Evolutionary conservation across 306 rosid species (phyloP), one percentile per base, ranked within the genome.

Genomic region (Mimosa bimucronata): DNA sequence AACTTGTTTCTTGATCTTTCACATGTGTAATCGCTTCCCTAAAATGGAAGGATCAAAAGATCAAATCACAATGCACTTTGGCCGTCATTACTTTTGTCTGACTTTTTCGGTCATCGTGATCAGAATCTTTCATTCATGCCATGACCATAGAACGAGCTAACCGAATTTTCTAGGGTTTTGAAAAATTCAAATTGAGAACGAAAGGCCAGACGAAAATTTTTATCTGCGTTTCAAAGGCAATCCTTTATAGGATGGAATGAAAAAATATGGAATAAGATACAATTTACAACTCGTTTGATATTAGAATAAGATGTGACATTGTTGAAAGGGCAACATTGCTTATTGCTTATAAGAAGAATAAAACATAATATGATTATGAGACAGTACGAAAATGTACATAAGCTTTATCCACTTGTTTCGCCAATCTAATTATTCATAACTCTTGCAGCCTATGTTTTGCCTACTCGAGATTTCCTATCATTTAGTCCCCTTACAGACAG

Each of bases 401-500:
- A 55, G 52, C 61, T 78, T 78, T 40, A 40, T 55, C 70, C 58
- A 40, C 69, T 38, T 37, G 55, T 79, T 79, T 42, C 71, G 18
- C 11, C 48, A 42, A 78, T 41, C 26, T 14, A 45, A 23, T 71
- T 58, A 71, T 62, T 73, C 74, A 26, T 48, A 48, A 7, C 60
- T 61, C 71, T 28, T 38, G 34, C 45, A 29, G 61, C 64, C 70
- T 76, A 14, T 42, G 70, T 69, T n/a, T 26, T 23, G 71, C 29
- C 50, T 81, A 58, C 61, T 62, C 40, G 76, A 48, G 62, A 68
- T 48, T 68, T 79, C 82, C 88, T 80, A 80, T 45, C 25, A 14
- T 30, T 25, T 60, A 60, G 70, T 69, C 52, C 64, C 85, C 87
- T 79, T 74, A 28, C 60, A 76, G 74, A 31, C 76, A 76, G 74